phyloP scores from a whole-genome alignment of 148 eudicot species.

The Rhododendron vialii region DNA sequence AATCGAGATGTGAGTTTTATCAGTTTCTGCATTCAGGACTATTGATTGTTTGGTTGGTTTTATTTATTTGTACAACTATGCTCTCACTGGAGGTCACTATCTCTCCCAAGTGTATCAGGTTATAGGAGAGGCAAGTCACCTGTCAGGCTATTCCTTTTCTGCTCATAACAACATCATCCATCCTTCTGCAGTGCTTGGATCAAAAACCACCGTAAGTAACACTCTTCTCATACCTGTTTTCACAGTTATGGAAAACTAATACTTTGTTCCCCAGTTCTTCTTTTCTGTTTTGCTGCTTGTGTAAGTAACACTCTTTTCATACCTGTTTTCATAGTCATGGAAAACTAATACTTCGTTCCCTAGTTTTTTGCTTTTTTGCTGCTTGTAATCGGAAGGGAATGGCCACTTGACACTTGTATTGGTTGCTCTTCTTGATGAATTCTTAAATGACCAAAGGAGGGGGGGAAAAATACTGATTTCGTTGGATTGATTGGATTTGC shows the following conservation, averaged over 20 bases:
- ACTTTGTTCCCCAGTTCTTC: neutral
- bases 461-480: neutral
- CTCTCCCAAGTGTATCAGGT: constrained; percentile 40
- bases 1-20: constrained; percentile 85
- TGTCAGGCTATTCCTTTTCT: constrained; percentile 81
- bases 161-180: constrained; percentile 81
- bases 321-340: neutral
- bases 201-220: constrained; percentile 79
- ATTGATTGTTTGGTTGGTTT: neutral
- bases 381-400: neutral
- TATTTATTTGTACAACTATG: neutral
- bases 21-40: neutral
- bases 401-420: neutral
- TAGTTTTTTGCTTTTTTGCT: neutral
- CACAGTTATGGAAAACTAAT: neutral
- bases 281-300: neutral
- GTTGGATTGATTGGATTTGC: neutral
- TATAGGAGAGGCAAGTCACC: constrained; percentile 81
- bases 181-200: constrained; percentile 83
- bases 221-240: neutral
- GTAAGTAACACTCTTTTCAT: constrained; percentile 37
- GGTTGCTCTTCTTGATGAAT: neutral
- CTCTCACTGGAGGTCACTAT: neutral
- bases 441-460: neutral
- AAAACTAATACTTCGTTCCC: neutral